These are phyloP conservation scores for Spergularia bocconei DNA, from an alignment of 148 eudicot species.

Conservation along the genomic window DNA sequence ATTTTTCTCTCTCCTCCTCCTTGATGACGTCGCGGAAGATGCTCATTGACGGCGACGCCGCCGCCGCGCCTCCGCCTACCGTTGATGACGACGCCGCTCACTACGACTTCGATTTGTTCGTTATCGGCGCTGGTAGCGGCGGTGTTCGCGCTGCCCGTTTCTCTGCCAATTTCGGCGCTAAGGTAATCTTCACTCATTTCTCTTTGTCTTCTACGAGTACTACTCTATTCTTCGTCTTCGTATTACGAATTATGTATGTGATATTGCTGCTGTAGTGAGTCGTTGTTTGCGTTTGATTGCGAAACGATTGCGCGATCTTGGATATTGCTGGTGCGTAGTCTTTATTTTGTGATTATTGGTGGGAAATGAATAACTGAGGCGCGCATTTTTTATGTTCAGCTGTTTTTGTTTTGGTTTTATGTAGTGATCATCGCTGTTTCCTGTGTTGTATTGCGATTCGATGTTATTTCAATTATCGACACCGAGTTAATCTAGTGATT, in stretches of 20 bases:
- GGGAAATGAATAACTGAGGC: no score
- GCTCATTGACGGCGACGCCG: conserved; percentile 62
- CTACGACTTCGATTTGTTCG: conserved; percentile 90
- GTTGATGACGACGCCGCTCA: conserved; percentile 34
- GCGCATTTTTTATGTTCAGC: no score
- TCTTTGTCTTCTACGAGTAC: no score
- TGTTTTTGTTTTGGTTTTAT: background rate
- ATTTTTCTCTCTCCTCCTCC: background rate
- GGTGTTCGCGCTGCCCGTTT: conserved; percentile 94
- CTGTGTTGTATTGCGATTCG: background rate
- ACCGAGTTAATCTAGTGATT: background rate
- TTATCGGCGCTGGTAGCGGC: conserved; percentile 97
- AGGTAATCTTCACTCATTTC: conserved; percentile 40
- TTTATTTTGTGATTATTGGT: background rate
- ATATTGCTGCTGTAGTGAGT: background rate
- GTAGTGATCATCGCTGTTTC: background rate
- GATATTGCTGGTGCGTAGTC: no score
- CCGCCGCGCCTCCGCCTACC: background rate
- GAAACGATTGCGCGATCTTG: background rate
- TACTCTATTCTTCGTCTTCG: background rate
- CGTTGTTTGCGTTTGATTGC: background rate
- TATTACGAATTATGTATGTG: background rate
- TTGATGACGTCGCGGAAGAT: conserved; percentile 60
- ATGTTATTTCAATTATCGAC: background rate
- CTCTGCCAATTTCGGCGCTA: conserved; percentile 85